These are phyloP conservation scores for Saccharomycodes ludwigii DNA, from an alignment of 805 yeast genomes.

Conservation along the genomic window DNA sequence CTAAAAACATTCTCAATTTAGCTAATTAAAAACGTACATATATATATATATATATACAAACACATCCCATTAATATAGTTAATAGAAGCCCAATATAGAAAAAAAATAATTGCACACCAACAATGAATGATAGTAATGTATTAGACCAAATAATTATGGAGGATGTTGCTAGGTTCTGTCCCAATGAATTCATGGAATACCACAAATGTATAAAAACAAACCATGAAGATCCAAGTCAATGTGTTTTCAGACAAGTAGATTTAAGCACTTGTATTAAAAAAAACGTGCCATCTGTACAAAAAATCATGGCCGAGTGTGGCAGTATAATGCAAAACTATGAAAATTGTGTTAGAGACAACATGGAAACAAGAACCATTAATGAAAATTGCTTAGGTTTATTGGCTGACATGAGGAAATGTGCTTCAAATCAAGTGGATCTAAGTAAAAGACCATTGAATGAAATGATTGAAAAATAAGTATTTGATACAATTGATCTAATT, in stretches of 20 bases:
- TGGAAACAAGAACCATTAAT: conserved; percentile 27
- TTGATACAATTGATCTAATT: too few species aligned
- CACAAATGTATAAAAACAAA: conserved; percentile 60
- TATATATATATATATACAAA: too few species aligned
- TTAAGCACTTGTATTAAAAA: conserved; percentile 52
- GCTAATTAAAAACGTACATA: too few species aligned
- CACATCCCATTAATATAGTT: too few species aligned
- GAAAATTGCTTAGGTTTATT: conserved; percentile 42
- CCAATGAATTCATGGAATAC: conserved; percentile 56
- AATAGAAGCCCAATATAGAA: too few species aligned
- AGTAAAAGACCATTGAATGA: conserved; percentile 13
- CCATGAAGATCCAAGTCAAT: conserved; percentile 36
- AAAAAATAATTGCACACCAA: too few species aligned
- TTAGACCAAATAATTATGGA: conserved; percentile 67
- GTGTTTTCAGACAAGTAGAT: conserved; percentile 42
- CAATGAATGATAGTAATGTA: conserved; percentile 14
- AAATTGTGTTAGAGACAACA: conserved; percentile 41
- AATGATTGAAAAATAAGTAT: conserved; percentile 4
- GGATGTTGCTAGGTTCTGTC: conserved; percentile 69
- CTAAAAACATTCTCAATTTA: too few species aligned
- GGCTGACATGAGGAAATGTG: conserved; percentile 52
- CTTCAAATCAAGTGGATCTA: conserved; percentile 17
- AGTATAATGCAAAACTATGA: conserved; percentile 51
- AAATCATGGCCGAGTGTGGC: conserved; percentile 52
- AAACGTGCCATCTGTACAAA: conserved; percentile 59